Evolutionary conservation across 352 stramenopile species (phyloP).

Genomic region (Phytophthora megakarya): DNA sequence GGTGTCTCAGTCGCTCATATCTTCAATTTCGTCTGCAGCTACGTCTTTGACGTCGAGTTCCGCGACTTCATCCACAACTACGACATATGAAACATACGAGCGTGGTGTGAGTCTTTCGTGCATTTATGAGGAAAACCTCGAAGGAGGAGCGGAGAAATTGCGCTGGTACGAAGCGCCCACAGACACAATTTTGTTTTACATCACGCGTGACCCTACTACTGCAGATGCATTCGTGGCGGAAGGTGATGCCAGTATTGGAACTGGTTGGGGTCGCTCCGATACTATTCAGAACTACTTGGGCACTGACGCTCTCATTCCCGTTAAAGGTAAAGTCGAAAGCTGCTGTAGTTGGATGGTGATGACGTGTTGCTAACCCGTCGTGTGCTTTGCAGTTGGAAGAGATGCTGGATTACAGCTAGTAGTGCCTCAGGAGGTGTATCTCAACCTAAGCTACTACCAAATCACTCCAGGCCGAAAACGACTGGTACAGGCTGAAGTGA

Average conservation of each 20-base stretch:
- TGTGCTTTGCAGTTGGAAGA: conserved; percentile 41
- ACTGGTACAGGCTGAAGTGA: conserved; percentile 63
- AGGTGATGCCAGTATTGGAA: conserved; percentile 27
- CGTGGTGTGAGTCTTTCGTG: conserved; percentile 90
- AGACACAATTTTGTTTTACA: conserved; percentile 88
- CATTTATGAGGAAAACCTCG: conserved; percentile 88
- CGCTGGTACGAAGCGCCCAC: conserved; percentile 89
- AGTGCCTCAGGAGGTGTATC: conserved; percentile 70
- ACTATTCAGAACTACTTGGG: conserved; percentile 53
- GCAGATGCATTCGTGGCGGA: conserved; percentile 64
- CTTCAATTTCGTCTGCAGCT: conserved; percentile 39
- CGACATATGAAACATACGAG: conserved; percentile 34
- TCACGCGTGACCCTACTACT: conserved; percentile 77
- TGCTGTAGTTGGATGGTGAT: not conserved
- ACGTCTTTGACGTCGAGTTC: conserved; percentile 22
- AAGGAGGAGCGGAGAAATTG: conserved; percentile 70
- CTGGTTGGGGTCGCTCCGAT: conserved; percentile 65
- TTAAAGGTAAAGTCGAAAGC: conserved; percentile 53
- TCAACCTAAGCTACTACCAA: conserved; percentile 86
- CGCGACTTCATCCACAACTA: conserved; percentile 14
- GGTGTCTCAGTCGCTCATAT: conserved; percentile 36
- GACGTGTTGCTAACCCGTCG: conserved; percentile 2
- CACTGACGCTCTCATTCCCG: conserved; percentile 76
- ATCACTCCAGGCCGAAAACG: conserved; percentile 65
- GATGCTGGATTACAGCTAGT: conserved; percentile 50